These are phyloP conservation scores for Phytophthora kernoviae DNA, from an alignment of 352 stramenopile species.

Conservation along the genomic window DNA sequence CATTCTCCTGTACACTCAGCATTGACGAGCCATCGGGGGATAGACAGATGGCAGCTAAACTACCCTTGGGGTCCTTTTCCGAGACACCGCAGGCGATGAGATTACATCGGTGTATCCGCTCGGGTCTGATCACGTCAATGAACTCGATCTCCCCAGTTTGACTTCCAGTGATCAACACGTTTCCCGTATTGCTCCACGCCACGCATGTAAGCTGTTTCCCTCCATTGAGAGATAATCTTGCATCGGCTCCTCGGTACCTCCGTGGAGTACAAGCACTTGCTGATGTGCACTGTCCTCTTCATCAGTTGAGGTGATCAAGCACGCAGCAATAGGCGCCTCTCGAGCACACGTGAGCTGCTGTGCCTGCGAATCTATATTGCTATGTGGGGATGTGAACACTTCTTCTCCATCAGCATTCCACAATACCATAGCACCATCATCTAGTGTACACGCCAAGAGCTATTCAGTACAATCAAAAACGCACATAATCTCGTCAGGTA, in stretches of 20 bases:
- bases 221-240: slow-evolving; percentile 40
- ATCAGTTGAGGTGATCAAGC: slow-evolving; percentile 29
- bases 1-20: slow-evolving; percentile 36
- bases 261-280: slow-evolving; percentile 42
- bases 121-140: slow-evolving; percentile 31
- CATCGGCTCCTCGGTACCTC: slow-evolving; percentile 40
- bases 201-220: slow-evolving; percentile 42
- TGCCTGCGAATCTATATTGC: slow-evolving; percentile 24
- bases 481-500: background rate
- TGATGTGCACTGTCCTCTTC: slow-evolving; percentile 31
- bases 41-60: slow-evolving; percentile 35
- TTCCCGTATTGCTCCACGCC: slow-evolving; percentile 33
- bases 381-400: slow-evolving; percentile 28
- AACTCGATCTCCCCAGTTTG: slow-evolving; percentile 37
- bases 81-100: slow-evolving; percentile 21
- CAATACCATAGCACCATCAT: slow-evolving; percentile 34
- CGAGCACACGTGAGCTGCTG: slow-evolving; percentile 40
- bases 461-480: slow-evolving; percentile 18
- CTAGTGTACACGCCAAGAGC: slow-evolving; percentile 36
- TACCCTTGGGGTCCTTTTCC: slow-evolving; percentile 7
- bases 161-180: slow-evolving; percentile 35
- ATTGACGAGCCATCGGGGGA: slow-evolving; percentile 39
- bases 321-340: slow-evolving; percentile 37
- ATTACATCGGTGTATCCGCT: slow-evolving; percentile 39
- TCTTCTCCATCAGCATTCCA: slow-evolving; percentile 38